A percentile compares a stretch with the other conserved stretches of the same genome.
Evolutionary conservation across 192 early-diverging fungal genomes (phyloP).

Genomic region (Coemansia asiatica): DNA sequence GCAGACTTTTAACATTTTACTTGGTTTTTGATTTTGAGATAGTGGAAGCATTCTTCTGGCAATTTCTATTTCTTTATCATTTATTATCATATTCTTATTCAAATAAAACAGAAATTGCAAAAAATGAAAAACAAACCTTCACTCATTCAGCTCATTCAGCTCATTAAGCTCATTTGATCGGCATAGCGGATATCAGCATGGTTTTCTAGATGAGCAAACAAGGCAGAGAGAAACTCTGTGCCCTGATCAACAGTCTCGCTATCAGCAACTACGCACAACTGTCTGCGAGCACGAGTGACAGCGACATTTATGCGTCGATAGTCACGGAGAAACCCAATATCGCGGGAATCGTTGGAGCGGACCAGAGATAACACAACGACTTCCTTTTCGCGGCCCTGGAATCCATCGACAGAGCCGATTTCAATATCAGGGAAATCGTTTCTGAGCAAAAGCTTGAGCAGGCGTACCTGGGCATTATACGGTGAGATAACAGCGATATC

Average conservation of each 20-base stretch:
- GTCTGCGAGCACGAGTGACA: constrained; percentile 82
- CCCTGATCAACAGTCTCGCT: constrained; percentile 58
- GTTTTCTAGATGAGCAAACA: constrained; percentile 56
- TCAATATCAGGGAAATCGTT: constrained; percentile 65
- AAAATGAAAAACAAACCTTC: too few species aligned
- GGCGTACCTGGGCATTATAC: constrained; percentile 76
- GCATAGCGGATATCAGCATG: constrained; percentile 53
- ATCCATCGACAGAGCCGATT: constrained; percentile 85
- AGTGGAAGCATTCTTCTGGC: too few species aligned
- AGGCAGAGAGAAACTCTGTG: constrained; percentile 53
- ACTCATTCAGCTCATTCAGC: too few species aligned
- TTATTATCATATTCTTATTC: too few species aligned
- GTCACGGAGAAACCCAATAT: constrained; percentile 85
- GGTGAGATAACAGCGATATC: constrained; percentile 88
- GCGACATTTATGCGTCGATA: constrained; percentile 86
- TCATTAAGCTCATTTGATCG: constrained; percentile 14
- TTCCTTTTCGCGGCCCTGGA: constrained; percentile 91
- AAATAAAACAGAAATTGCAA: too few species aligned
- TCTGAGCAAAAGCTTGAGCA: constrained; percentile 54
- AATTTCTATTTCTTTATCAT: too few species aligned
- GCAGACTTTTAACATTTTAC: too few species aligned
- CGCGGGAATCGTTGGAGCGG: constrained; percentile 70
- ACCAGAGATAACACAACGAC: constrained; percentile 81
- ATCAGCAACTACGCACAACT: constrained; percentile 83
- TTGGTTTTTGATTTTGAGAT: too few species aligned